Conservation (phyloP, 345 rosid genomes). For the Brassica juncea region DNA sequence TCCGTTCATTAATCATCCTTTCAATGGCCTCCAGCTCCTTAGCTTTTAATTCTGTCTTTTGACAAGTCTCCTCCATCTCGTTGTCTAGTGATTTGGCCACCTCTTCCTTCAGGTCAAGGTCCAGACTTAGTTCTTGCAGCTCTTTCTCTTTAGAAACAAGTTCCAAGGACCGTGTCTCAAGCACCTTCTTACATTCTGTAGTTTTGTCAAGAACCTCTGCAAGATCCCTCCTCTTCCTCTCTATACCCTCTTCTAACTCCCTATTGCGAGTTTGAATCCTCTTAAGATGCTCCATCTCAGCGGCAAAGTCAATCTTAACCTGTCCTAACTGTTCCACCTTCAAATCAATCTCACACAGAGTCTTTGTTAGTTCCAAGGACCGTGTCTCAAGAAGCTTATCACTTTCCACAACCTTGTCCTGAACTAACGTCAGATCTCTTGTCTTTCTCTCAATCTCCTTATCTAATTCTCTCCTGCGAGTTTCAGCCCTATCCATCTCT, state of each 20-base stretch:
- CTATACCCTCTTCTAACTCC: background rate
- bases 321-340: slow-evolving; percentile 7
- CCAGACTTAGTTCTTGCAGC: slow-evolving; percentile 7
- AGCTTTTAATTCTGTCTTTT: slow-evolving; percentile 16
- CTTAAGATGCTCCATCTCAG: background rate
- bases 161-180: slow-evolving; percentile 15
- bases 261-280: background rate
- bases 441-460: slow-evolving; percentile 3
- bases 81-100: background rate
- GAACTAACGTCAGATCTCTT: background rate
- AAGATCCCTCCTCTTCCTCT: background rate
- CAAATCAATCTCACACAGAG: slow-evolving; percentile 18
- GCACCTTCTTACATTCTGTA: background rate
- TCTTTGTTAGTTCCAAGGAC: slow-evolving; percentile 6
- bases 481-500: slow-evolving; percentile 6
- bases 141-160: slow-evolving; percentile 23
- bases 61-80: background rate
- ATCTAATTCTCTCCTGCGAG: background rate
- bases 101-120: slow-evolving; percentile 10
- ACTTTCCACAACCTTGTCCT: background rate
- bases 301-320: background rate
- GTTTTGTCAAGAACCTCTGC: background rate
- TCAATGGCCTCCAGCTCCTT: slow-evolving; percentile 22
- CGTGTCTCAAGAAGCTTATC: slow-evolving; percentile 10
- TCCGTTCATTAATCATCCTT: slow-evolving; percentile 13